phyloP scores from a whole-genome alignment of 805 yeast genomes.

The Clavispora carvajalis region DNA sequence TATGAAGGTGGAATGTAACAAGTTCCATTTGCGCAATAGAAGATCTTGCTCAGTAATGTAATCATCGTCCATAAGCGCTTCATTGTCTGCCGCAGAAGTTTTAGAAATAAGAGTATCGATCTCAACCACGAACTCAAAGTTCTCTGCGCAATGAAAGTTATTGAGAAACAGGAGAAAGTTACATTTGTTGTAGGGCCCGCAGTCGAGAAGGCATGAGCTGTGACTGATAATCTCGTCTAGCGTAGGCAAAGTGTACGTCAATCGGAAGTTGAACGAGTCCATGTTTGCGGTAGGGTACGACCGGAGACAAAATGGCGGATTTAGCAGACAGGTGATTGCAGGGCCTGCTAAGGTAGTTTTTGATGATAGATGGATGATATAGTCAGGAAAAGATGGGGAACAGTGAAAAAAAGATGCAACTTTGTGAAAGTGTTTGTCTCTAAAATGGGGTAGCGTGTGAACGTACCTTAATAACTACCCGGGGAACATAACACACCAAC shows the following conservation, averaged over 20 bases:
- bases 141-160: slow-evolving; percentile 32
- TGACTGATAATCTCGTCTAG: slow-evolving; percentile 16
- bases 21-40: slow-evolving; percentile 20
- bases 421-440: neutral
- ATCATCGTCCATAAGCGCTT: slow-evolving; percentile 7
- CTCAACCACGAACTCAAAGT: slow-evolving; percentile 28
- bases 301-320: too few species aligned
- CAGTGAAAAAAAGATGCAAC: too few species aligned
- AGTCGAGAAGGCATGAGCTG: slow-evolving; percentile 3
- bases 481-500: neutral
- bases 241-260: slow-evolving; percentile 12
- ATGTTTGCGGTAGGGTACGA: too few species aligned
- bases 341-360: too few species aligned
- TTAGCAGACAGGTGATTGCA: too few species aligned
- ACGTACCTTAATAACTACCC: neutral
- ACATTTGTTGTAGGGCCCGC: slow-evolving; percentile 14
- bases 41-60: slow-evolving; percentile 5
- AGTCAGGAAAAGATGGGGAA: neutral
- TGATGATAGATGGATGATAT: too few species aligned
- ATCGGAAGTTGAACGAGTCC: slow-evolving; percentile 11
- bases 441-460: neutral
- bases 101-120: slow-evolving; percentile 14
- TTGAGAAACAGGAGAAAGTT: slow-evolving; percentile 23
- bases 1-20: slow-evolving; percentile 22
- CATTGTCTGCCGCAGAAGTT: slow-evolving; percentile 5